These are phyloP conservation scores for Penicillium digitatum DNA, from an alignment of 2,329 filamentous ascomycete genomes.

Conservation along the genomic window DNA sequence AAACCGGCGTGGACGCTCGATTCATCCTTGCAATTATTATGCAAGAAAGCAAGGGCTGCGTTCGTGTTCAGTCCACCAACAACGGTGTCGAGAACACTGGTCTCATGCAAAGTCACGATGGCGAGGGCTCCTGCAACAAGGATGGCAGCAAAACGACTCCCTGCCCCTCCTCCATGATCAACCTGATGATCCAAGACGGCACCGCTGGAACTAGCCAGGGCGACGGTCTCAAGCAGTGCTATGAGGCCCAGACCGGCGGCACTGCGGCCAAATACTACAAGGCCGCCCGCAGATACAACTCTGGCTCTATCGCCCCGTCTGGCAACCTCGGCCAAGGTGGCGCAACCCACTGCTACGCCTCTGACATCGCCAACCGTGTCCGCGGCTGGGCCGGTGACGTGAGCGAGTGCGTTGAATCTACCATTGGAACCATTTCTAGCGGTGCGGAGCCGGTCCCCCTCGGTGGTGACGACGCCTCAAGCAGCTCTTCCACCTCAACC, in stretches of 20 bases:
- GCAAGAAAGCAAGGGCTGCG: slow-evolving; percentile 47
- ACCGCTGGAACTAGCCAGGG: slow-evolving; percentile 33
- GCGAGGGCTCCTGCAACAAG: slow-evolving; percentile 35
- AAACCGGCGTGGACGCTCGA: slow-evolving; percentile 35
- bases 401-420: slow-evolving; percentile 16
- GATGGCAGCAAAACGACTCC: slow-evolving; percentile 23
- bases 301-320: slow-evolving; percentile 32
- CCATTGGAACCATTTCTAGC: slow-evolving; percentile 14
- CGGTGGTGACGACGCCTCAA: slow-evolving; percentile 10
- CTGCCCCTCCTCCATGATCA: slow-evolving; percentile 27
- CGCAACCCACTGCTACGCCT: slow-evolving; percentile 29
- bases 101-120: slow-evolving; percentile 33
- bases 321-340: slow-evolving; percentile 32
- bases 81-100: slow-evolving; percentile 45
- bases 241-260: slow-evolving; percentile 25
- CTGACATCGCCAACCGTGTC: slow-evolving; percentile 30
- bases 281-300: slow-evolving; percentile 43
- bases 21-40: slow-evolving; percentile 47
- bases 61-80: slow-evolving; percentile 42
- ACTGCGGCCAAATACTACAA: slow-evolving; percentile 29
- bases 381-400: slow-evolving; percentile 24
- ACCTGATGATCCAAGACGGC: slow-evolving; percentile 42
- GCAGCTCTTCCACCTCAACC: slow-evolving; percentile 6
- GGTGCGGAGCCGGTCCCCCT: slow-evolving; percentile 3
- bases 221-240: slow-evolving; percentile 35